Evolutionary conservation across 1,139 yeast genomes (phyloP), one percentile per base, ranked within the genome.

Genomic region (Saccharomyces hybrid): DNA sequence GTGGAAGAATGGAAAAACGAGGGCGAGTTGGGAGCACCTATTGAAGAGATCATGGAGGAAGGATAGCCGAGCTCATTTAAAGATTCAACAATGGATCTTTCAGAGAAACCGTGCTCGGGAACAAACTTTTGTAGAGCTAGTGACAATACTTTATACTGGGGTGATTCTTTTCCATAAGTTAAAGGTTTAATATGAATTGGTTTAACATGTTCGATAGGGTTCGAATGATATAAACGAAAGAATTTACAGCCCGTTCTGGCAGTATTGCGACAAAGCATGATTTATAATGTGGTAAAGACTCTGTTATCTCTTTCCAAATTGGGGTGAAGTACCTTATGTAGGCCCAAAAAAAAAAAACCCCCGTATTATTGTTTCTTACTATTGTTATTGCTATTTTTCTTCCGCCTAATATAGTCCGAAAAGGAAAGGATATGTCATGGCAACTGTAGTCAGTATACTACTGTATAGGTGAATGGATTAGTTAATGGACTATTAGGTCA

Each of bases 101-200:
- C 78, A 55, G 78, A 73, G 69, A 93, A 89, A 1, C 98, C 98
- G 55, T 71, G 75, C 52, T 70, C 63, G 1, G 96, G 96, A 28
- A 91, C 87, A 58, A 75, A 75, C 2, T 74, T 71, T 3, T 68
- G 65, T 58, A 83, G 67, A 5, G 86, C 83, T 53, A 71, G 69
- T 5, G 73, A 67, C 44, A 83, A 66, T 11, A 83, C 73, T 56
- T 70, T 65, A 52, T 67, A 66, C 59, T 75, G 77, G 3, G 70
- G 64, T 3, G 75, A 66, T 7, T 67, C 66, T 42, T 59, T 60
- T 9, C 65, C 61, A 47, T 72, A 68, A 4, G 62, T 56, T 53
- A 68, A 56, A 6, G 72, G 70, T 4, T 56, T 57, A 34, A 63
- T 47, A n/a, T 51, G 48, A 26, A 53, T 50, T 13, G 68, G 58